Percentiles rank a stretch among this genome's conserved stretches.
These are phyloP conservation scores for Leccinum aurantiacum DNA, from an alignment of 768 basidiomycete species.

Conservation along the genomic window DNA sequence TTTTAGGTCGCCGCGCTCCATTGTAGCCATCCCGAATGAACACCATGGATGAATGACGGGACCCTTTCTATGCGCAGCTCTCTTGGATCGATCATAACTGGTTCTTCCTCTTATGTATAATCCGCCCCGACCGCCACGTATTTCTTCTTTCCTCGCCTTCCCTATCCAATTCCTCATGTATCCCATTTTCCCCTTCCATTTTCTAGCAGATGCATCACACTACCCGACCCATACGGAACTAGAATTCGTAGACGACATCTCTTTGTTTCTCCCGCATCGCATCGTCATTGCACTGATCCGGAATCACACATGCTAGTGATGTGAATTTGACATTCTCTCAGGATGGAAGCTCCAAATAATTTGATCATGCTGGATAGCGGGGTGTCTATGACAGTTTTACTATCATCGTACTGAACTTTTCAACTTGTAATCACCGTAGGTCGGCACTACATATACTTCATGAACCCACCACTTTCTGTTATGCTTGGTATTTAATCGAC, in stretches of 20 bases:
- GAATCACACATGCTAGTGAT: background rate
- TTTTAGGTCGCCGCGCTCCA: background rate
- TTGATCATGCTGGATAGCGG: background rate
- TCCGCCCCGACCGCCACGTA: background rate
- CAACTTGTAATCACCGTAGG: conserved; percentile 5
- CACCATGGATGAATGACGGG: conserved; percentile 5
- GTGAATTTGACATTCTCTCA: background rate
- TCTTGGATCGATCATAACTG: conserved; percentile 1
- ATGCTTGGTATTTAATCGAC: background rate
- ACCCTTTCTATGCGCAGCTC: conserved; percentile 6
- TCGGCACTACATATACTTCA: background rate
- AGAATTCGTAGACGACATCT: conserved; percentile 3
- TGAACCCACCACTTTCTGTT: background rate
- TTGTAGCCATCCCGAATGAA: conserved; percentile 5
- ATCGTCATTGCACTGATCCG: background rate
- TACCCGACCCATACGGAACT: conserved; percentile 1
- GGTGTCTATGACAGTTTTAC: background rate
- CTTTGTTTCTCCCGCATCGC: background rate
- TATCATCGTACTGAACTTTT: background rate
- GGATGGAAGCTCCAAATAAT: background rate
- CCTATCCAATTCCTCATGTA: background rate
- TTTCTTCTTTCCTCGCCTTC: background rate
- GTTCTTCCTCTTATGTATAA: background rate
- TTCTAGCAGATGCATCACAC: conserved; percentile 3
- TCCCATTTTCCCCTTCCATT: background rate